Percentiles rank a stretch among this genome's conserved stretches.
Evolutionary conservation across 495 filamentous ascomycete genomes (phyloP).

Genomic region (Annulohypoxylon moriforme): DNA sequence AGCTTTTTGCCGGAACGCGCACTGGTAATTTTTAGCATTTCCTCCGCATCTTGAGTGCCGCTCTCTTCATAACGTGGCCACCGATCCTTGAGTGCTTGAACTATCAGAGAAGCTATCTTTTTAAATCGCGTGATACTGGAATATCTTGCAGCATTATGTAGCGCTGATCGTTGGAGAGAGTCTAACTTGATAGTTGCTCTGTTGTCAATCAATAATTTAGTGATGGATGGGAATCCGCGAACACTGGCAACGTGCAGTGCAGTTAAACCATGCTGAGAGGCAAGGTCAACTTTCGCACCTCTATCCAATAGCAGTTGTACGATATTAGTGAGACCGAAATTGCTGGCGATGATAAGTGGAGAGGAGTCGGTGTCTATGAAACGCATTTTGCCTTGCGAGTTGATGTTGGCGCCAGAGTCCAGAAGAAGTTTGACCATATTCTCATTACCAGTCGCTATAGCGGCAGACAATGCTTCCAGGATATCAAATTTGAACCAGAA

Average conservation of each 20-base stretch:
- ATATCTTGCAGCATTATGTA: slow-evolving; percentile 15
- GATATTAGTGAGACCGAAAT: slow-evolving; percentile 27
- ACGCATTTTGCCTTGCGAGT: background rate
- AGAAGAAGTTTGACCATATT: slow-evolving; percentile 15
- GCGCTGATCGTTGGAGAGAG: background rate
- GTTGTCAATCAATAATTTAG: background rate
- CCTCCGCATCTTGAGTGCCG: slow-evolving; percentile 4
- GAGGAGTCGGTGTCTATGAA: background rate
- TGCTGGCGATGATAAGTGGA: slow-evolving; percentile 39
- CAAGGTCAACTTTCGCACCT: slow-evolving; percentile 4
- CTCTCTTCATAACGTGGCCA: slow-evolving; percentile 8
- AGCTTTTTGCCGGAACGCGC: background rate
- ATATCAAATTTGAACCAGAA: background rate
- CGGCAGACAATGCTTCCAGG: background rate
- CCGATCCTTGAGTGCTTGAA: slow-evolving; percentile 4
- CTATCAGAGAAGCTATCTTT: background rate
- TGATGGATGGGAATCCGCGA: slow-evolving; percentile 8
- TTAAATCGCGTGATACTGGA: background rate
- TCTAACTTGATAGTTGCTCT: slow-evolving; percentile 7
- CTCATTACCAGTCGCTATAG: slow-evolving; percentile 1
- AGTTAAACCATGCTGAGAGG: background rate
- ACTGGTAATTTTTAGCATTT: background rate
- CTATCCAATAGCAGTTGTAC: slow-evolving; percentile 32
- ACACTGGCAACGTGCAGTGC: slow-evolving; percentile 12
- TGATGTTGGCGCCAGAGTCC: slow-evolving; percentile 10